Percentiles rank a stretch among this genome's conserved stretches.
These are phyloP conservation scores for Pseudogymnoascus sp. DNA, from an alignment of 2,329 filamentous ascomycete species.

Conservation along the genomic window DNA sequence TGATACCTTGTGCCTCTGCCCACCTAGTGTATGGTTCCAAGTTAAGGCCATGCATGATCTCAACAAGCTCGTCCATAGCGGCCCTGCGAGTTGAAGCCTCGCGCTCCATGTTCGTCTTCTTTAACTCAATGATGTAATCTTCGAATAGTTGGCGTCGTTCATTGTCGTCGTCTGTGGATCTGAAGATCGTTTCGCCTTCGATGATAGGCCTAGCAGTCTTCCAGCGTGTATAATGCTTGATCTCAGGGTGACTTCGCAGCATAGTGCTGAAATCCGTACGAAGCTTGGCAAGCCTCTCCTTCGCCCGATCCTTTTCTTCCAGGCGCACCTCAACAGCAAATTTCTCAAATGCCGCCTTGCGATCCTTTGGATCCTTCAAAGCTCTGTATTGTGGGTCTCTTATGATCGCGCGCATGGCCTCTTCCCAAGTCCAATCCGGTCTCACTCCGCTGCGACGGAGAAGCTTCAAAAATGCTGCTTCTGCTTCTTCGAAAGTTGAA, in stretches of 20 bases:
- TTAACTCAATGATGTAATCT: constrained; percentile 81
- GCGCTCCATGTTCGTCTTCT: constrained; percentile 68
- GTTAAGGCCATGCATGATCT: constrained; percentile 68
- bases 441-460: constrained; percentile 78
- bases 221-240: constrained; percentile 95
- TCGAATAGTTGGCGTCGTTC: constrained; percentile 87
- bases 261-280: constrained; percentile 91
- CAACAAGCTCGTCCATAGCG: constrained; percentile 75
- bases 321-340: constrained; percentile 82
- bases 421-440: constrained; percentile 87
- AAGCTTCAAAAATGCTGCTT: constrained; percentile 86
- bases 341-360: constrained; percentile 87
- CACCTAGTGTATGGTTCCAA: constrained; percentile 91
- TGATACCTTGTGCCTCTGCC: constrained; percentile 77
- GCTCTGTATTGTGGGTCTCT: constrained; percentile 89
- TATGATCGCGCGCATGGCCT: constrained; percentile 75
- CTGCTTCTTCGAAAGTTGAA: constrained; percentile 73
- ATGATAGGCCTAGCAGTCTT: constrained; percentile 91
- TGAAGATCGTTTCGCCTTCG: constrained; percentile 90
- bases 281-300: constrained; percentile 85
- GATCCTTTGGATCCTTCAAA: constrained; percentile 84
- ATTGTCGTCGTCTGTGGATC: constrained; percentile 76
- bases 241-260: constrained; percentile 93
- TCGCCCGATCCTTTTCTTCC: constrained; percentile 89
- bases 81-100: constrained; percentile 65